Evolutionary conservation across 164 flowering plant genomes (phyloP), one percentile per base, ranked within the genome.

Genomic region (Taxillus chinensis): DNA sequence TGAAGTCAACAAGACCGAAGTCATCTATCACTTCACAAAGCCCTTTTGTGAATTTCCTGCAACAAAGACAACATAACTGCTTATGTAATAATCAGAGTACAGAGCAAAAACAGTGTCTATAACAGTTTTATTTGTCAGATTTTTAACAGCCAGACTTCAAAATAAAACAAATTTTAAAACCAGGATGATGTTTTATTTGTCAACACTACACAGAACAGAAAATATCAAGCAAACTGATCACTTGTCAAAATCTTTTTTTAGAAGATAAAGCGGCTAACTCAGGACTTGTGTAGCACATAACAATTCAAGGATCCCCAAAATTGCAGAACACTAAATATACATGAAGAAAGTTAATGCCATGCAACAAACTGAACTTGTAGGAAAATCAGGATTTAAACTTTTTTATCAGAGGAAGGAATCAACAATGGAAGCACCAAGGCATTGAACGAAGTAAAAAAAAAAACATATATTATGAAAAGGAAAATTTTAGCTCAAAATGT

Each of bases 41-140:
- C 78, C 78, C 92, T 77, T 86, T 86, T 17, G 97, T 86, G 17
- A 90, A 89, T 75, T 93, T 89, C 73, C 99, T 93, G 80, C 72
- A 67, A 68, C 39, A 52, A 55, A 41, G 66, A 43, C 3, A 50
- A 52, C 10, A 61, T 50, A 50, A 64, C 43, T 59, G 11, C n/a
- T 15, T 45, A 12, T 4, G 10, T 17, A 37, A 54, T 27, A 27
- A 27, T 9, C 13, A 49, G 13, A 9, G 10, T 49, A 9, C 52
- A 49, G 13, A 12, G 14, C 13, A 11, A 12, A 9, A 49, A 49
- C 4, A 12, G 13, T 4, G 13, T 27, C 27, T 27, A 27, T 27
- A 27, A 27, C 27, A 27, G 27, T 27, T 27, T 27, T 27, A 27
- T 27, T 27, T 27, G 27, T 27, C 55, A n/a, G 55, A 5, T n/a